These are phyloP conservation scores for Boletus smithii DNA, from an alignment of 1,284 basidiomycete species.

Conservation along the genomic window DNA sequence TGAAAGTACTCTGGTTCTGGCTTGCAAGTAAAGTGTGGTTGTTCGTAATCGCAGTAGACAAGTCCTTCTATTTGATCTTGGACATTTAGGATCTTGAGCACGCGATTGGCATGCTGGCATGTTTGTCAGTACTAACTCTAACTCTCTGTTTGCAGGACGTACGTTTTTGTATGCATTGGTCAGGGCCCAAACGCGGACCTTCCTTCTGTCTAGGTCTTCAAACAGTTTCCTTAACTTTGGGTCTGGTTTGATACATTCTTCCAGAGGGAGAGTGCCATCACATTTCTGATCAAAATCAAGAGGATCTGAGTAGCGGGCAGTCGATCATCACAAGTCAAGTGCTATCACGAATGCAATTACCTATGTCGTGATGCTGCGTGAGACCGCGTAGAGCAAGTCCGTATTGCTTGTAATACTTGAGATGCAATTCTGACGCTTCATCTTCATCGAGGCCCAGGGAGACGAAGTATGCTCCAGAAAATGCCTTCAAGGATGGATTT, in stretches of 20 bases:
- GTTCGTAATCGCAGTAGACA: constrained; percentile 77
- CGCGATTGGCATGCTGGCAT: constrained; percentile 73
- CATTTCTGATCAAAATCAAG: constrained; percentile 85
- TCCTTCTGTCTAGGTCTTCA: constrained; percentile 74
- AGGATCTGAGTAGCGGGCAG: constrained; percentile 52
- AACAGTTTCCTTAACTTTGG: constrained; percentile 64
- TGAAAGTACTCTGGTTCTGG: constrained; percentile 72
- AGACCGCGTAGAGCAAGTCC: constrained; percentile 85
- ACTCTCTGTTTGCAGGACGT: constrained; percentile 26
- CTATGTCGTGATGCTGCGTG: constrained; percentile 74
- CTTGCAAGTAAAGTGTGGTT: constrained; percentile 75
- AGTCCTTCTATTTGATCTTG: constrained; percentile 77
- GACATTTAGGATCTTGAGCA: constrained; percentile 71
- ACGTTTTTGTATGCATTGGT: constrained; percentile 81
- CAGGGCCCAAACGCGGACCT: constrained; percentile 76
- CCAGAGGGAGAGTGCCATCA: constrained; percentile 80
- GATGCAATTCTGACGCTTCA: constrained; percentile 72
- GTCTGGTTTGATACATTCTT: constrained; percentile 73
- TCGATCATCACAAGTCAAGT: neutral
- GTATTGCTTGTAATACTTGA: constrained; percentile 74
- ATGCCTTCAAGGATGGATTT: neutral
- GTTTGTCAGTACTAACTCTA: constrained; percentile 7
- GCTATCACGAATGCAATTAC: constrained; percentile 37
- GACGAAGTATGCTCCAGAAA: constrained; percentile 67
- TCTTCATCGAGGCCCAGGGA: constrained; percentile 63